Base-by-base conservation (phyloP, 1,284 basidiomycete genomes). In the Pseudozyma tsukubaensis region DNA sequence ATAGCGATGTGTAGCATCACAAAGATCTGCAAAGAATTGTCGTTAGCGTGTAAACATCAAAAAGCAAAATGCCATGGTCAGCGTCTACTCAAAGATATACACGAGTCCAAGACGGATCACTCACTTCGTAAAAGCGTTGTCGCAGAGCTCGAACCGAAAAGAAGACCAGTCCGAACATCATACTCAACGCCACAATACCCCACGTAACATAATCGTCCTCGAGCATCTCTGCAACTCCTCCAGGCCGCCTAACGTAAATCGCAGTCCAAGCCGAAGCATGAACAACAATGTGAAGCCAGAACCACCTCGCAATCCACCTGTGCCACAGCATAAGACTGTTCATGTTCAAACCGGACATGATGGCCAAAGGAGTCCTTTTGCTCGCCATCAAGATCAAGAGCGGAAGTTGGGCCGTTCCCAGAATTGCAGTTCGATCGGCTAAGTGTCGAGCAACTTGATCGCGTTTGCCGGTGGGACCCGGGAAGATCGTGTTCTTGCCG, bases 251-350 rank as follows among this genome's bases (percentile, higher is more conserved):
- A 4, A 59, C 39, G 8, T 61, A 61, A 34, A 58, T 48, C 2
- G 59, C 59, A 13, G 74, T 71, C 50, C 53, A 79, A 10, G 49
- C 66, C 13, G 64, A n/a, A 8, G 70, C 71, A 40, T 85, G 85
- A 4, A 81, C n/a, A 18, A 77, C 10, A 24, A 70, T 80, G 21
- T 83, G 76, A 5, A 73, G 3, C 50, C 69, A 78, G 50, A 77
- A 76, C 32, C 80, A 55, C 4, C 83, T 51, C 1, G 82, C 79
- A 9, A 86, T 72, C 82, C 82, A 84, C 10, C 84, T 77, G 40
- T 86, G 85, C 29, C 79, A 80, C 1, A 85, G 67, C 62, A 85
- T 82, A 24, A 80, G 57, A 12, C 74, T 80, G 39, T 79, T 74
- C 69, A 83, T 84, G 36, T 61, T 18, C 37, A 81, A 57, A 3